Evolutionary conservation across 345 rosid genomes (phyloP).

Genomic region (Bruguiera sexangula): DNA sequence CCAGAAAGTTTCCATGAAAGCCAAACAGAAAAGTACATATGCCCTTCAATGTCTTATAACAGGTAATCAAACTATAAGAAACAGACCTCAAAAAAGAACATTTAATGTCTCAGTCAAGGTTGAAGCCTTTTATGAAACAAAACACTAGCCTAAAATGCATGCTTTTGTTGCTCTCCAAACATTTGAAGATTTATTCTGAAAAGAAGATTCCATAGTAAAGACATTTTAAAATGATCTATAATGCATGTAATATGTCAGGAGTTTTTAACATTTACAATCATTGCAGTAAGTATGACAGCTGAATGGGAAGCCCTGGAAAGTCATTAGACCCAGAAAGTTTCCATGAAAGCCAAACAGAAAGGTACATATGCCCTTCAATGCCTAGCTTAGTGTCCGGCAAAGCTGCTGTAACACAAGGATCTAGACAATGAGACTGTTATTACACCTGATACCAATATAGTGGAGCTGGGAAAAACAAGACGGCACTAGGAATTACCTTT

Average conservation of each 20-base stretch:
- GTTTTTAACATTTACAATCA: conserved; percentile 46
- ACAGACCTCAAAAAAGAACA: too few relatives aligned
- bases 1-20: too few relatives aligned
- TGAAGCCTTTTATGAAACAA: too few relatives aligned
- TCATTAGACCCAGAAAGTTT: too few relatives aligned
- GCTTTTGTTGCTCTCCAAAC: conserved; percentile 95
- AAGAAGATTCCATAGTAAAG: too few relatives aligned
- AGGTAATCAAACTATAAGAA: too few relatives aligned
- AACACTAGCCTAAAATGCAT: conserved; percentile 32
- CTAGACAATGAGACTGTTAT: conserved; percentile 39
- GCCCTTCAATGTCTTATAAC: conserved; percentile 66
- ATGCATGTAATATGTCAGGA: not conserved
- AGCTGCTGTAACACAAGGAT: conserved; percentile 74
- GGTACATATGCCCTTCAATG: conserved; percentile 58
- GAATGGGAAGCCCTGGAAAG: too few relatives aligned
- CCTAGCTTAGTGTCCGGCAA: conserved; percentile 85
- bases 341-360: too few relatives aligned
- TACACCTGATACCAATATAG: conserved; percentile 3
- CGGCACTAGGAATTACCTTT: too few relatives aligned
- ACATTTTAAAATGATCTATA: too few relatives aligned
- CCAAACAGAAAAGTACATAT: conserved; percentile 13
- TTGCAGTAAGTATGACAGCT: conserved; percentile 37
- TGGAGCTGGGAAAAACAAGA: conserved; percentile 7
- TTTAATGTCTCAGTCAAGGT: too few relatives aligned
- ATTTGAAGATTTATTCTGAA: conserved; percentile 83